A percentile compares a stretch with the other conserved stretches of the same genome.
These are phyloP conservation scores for Trichoderma koningii DNA, from an alignment of 2,329 filamentous ascomycete species.

Conservation along the genomic window DNA sequence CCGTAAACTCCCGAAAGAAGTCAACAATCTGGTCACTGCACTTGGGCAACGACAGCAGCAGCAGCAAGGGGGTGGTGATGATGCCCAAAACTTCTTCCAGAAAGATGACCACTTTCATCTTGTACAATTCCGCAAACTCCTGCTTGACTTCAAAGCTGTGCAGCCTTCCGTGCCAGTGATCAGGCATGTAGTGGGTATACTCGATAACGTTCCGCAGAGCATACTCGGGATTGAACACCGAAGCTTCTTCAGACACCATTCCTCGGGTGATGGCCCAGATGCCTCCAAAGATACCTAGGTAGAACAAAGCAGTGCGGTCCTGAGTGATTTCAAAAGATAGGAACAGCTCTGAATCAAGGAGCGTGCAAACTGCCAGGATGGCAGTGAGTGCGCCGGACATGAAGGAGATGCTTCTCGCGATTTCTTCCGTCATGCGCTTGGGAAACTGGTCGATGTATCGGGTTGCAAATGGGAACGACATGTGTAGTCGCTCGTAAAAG, in stretches of 20 bases:
- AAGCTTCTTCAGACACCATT: conserved; percentile 81
- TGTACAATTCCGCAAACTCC: conserved; percentile 88
- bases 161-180: conserved; percentile 84
- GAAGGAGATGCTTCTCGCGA: conserved; percentile 83
- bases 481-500: conserved; percentile 84
- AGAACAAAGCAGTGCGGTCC: conserved; percentile 87
- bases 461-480: conserved; percentile 92
- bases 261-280: conserved; percentile 84
- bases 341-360: conserved; percentile 90
- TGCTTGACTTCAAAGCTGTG: conserved; percentile 91
- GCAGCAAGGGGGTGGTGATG: conserved; percentile 84
- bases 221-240: conserved; percentile 89
- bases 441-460: conserved; percentile 95
- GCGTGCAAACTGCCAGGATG: conserved; percentile 77
- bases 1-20: conserved; percentile 96
- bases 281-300: conserved; percentile 77
- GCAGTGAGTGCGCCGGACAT: conserved; percentile 83
- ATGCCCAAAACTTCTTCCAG: conserved; percentile 91
- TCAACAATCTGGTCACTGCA: conserved; percentile 93
- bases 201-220: conserved; percentile 86
- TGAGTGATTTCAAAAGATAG: conserved; percentile 88
- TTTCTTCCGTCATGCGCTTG: conserved; percentile 86
- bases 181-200: conserved; percentile 88
- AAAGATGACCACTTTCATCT: conserved; percentile 90
- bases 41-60: conserved; percentile 82